Base-by-base conservation (phyloP, 2,329 filamentous ascomycete species). In the Fusarium dimerum region DNA sequence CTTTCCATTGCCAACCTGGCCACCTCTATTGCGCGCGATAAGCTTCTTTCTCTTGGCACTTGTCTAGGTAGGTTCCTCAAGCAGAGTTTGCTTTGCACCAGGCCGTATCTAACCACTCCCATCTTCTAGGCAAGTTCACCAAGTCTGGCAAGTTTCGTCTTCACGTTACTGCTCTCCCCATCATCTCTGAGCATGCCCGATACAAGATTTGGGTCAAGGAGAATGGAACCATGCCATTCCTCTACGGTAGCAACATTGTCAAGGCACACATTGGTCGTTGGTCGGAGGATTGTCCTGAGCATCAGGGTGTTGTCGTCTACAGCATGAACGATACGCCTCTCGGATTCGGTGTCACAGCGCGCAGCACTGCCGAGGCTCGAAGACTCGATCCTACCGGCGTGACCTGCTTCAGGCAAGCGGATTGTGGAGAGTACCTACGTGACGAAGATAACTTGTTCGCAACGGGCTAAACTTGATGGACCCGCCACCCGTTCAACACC, bases 131-230 rank as follows among this genome's bases (percentile, higher is more conserved):
- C 67, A 96, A 97, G 71, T 95, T 97, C 77, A 97, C 92, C 56
- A 97, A 97, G 79, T 90, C 92, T 5, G 91, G 92, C 58, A 97
- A 97, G 73, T 97, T 99, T 78, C 81, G 93, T 48, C 80, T 99
- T 50, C 92, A 97, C 76, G 90, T 97, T 68, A 97, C 93, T 2
- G 89, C 82, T 16, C 80, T 99, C 52, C 88, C 92, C 58, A 84
- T 97, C 58, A 88, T 99, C 61, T 89, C 92, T 51, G 88, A 90
- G 60, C 91, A 97, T 72, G 93, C 93, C 42, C 82, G 94, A 54
- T 96, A 96, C 77, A 97, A 97, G 84, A 86, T 97, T 64, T 97
- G 92, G 92, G 87, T 99, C 62, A 95, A 95, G 75, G 83, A 87
- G 54, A 97, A 97, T 74, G 94, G 94, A 62, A 92, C 95, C 68